These are phyloP conservation scores for Haplosporangium sp. DNA, from an alignment of 371 early-diverging fungal species.

Conservation along the genomic window DNA sequence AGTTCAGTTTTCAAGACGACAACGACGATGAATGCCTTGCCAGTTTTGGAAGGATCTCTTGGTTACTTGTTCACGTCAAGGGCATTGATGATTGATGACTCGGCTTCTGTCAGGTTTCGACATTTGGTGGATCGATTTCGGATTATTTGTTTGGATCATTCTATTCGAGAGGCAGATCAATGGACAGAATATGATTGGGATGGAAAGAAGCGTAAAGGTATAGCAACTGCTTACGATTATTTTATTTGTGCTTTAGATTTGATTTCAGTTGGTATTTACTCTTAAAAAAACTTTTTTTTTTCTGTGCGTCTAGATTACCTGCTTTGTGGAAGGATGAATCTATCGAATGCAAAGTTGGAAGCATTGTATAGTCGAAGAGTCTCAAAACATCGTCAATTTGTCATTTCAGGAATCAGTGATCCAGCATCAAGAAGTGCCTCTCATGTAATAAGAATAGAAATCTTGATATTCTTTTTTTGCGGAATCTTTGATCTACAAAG, in stretches of 20 bases:
- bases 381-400: slow-evolving; percentile 69
- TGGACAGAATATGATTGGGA: slow-evolving; percentile 38
- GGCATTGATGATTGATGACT: slow-evolving; percentile 72
- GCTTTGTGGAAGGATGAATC: slow-evolving; percentile 79
- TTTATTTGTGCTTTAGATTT: not conserved
- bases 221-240: not conserved
- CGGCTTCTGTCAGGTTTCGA: slow-evolving; percentile 68
- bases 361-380: slow-evolving; percentile 77
- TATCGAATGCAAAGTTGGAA: slow-evolving; percentile 84
- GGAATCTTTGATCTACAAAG: not conserved
- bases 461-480: not conserved
- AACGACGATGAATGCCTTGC: slow-evolving; percentile 79
- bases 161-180: slow-evolving; percentile 49
- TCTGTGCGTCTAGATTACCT: slow-evolving; percentile 63
- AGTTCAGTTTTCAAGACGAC: slow-evolving; percentile 81
- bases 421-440: slow-evolving; percentile 62
- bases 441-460: slow-evolving; percentile 58
- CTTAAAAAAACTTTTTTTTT: not conserved
- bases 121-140: slow-evolving; percentile 72
- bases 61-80: slow-evolving; percentile 87
- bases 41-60: slow-evolving; percentile 76
- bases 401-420: slow-evolving; percentile 79
- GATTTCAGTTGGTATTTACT: not conserved
- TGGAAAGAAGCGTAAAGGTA: slow-evolving; percentile 45
- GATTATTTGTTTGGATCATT: slow-evolving; percentile 54